Conservation (phyloP, 2,329 filamentous ascomycete species). For the Stagonosporopsis tanaceti region DNA sequence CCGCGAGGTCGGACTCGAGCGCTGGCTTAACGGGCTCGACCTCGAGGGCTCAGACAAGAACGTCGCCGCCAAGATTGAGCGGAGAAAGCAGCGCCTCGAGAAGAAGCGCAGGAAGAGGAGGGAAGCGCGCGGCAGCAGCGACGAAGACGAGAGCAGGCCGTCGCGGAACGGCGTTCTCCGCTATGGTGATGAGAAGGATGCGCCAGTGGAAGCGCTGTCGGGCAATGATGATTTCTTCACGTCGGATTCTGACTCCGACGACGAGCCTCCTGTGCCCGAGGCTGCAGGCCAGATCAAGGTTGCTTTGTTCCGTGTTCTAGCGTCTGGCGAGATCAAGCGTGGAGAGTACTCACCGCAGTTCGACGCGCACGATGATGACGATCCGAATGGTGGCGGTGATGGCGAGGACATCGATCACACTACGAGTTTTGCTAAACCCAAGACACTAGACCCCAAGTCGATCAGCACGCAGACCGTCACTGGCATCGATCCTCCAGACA, state of each 20-base stretch:
- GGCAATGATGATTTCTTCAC: conserved; percentile 71
- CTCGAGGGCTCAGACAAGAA: conserved; percentile 81
- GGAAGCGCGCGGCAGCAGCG: conserved; percentile 60
- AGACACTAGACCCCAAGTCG: conserved; percentile 92
- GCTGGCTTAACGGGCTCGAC: conserved; percentile 96
- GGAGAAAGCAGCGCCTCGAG: conserved; percentile 73
- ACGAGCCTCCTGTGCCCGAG: conserved; percentile 87
- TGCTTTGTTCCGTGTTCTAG: conserved; percentile 91
- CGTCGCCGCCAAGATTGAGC: conserved; percentile 79
- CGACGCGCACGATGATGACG: conserved; percentile 94
- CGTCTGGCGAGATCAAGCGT: conserved; percentile 95
- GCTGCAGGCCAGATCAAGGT: conserved; percentile 98
- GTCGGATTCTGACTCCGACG: conserved; percentile 75
- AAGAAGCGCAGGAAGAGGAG: conserved; percentile 83
- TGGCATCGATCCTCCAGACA: conserved; percentile 93
- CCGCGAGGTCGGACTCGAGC: conserved; percentile 92
- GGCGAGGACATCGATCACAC: conserved; percentile 94
- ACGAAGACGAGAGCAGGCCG: conserved; percentile 53
- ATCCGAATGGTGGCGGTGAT: conserved; percentile 65
- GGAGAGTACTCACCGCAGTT: conserved; percentile 98
- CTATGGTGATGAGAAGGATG: conserved; percentile 79
- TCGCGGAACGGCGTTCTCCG: conserved; percentile 69
- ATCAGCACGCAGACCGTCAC: conserved; percentile 99
- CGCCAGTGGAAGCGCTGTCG: conserved; percentile 75
- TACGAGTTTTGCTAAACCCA: conserved; percentile 96